A percentile compares a stretch with the other conserved stretches of the same genome.
These are phyloP conservation scores for Talaromyces sp. DNA, from an alignment of 2,329 filamentous ascomycete species.

Conservation along the genomic window DNA sequence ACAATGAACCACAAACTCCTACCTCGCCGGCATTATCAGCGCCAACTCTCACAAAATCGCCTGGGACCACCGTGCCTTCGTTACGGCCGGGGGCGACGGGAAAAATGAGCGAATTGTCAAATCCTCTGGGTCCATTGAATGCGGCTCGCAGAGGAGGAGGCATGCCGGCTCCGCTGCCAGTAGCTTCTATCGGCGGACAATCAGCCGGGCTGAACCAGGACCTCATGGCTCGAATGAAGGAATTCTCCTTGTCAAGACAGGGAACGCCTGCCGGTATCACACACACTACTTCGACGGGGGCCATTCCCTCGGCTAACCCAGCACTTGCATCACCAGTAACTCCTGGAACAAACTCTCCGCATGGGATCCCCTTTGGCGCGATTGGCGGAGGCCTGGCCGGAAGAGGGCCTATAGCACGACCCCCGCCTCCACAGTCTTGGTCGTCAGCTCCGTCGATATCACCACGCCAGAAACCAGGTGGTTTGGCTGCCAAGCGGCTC, in stretches of 20 bases:
- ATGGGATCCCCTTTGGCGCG: constrained; percentile 17
- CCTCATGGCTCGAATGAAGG: constrained; percentile 64
- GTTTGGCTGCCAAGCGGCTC: constrained; percentile 43
- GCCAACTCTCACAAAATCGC: constrained; percentile 29
- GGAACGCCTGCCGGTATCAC: constrained; percentile 44
- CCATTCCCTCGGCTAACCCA: constrained; percentile 20
- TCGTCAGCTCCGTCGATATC: constrained; percentile 23
- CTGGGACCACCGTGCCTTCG: constrained; percentile 20
- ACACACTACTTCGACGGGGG: constrained; percentile 30
- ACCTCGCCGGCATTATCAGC: constrained; percentile 15
- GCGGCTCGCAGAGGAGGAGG: constrained; percentile 51
- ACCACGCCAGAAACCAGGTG: constrained; percentile 42
- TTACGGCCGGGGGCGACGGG: constrained; percentile 15
- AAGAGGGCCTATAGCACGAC: constrained; percentile 19
- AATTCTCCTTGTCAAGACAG: constrained; percentile 62
- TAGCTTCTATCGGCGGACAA: constrained; percentile 32
- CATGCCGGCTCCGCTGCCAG: constrained; percentile 20
- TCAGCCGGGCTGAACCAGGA: constrained; percentile 55
- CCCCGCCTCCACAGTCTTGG: constrained; percentile 31
- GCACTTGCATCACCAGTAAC: constrained; percentile 11
- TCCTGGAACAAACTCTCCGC: constrained; percentile 8
- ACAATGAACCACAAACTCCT: constrained; percentile 16
- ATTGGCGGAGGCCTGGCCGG: constrained; percentile 28
- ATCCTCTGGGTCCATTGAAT: constrained; percentile 71
- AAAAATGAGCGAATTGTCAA: constrained; percentile 57